Evolutionary conservation across 352 stramenopile species (phyloP).

Genomic region (Pythium biforme): DNA sequence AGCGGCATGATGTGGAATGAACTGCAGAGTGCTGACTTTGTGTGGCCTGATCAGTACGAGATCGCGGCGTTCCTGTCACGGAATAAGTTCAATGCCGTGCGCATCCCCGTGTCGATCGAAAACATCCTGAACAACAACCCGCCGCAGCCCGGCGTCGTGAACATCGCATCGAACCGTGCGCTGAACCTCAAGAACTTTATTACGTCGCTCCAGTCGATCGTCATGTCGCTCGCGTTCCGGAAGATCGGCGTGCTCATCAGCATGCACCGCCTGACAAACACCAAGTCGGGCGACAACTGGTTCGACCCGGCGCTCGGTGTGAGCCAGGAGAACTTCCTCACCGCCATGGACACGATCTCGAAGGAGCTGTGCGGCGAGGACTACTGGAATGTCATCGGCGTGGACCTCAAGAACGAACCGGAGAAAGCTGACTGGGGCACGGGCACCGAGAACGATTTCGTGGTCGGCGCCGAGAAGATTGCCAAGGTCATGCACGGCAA

Average conservation of each 20-base stretch:
- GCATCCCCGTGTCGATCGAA: slow-evolving; percentile 63
- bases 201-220: slow-evolving; percentile 64
- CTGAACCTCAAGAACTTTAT: slow-evolving; percentile 75
- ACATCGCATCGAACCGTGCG: slow-evolving; percentile 64
- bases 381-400: slow-evolving; percentile 82
- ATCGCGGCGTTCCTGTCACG: slow-evolving; percentile 71
- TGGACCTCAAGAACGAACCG: slow-evolving; percentile 85
- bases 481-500: slow-evolving; percentile 72
- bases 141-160: slow-evolving; percentile 61
- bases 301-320: slow-evolving; percentile 51
- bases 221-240: slow-evolving; percentile 64
- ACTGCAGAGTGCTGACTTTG: not conserved
- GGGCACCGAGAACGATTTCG: slow-evolving; percentile 62
- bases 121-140: slow-evolving; percentile 68
- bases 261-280: slow-evolving; percentile 67
- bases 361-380: slow-evolving; percentile 55
- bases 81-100: slow-evolving; percentile 85
- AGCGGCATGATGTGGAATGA: not conserved
- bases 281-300: slow-evolving; percentile 59
- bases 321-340: slow-evolving; percentile 57
- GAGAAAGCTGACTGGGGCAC: slow-evolving; percentile 67
- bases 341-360: slow-evolving; percentile 52
- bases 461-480: slow-evolving; percentile 64
- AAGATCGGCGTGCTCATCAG: slow-evolving; percentile 76
- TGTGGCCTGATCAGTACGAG: slow-evolving; percentile 43